Percentiles rank a stretch among this genome's conserved stretches.
Evolutionary conservation across 2,329 filamentous ascomycete species (phyloP).

Genomic region (Coniella lustricola): DNA sequence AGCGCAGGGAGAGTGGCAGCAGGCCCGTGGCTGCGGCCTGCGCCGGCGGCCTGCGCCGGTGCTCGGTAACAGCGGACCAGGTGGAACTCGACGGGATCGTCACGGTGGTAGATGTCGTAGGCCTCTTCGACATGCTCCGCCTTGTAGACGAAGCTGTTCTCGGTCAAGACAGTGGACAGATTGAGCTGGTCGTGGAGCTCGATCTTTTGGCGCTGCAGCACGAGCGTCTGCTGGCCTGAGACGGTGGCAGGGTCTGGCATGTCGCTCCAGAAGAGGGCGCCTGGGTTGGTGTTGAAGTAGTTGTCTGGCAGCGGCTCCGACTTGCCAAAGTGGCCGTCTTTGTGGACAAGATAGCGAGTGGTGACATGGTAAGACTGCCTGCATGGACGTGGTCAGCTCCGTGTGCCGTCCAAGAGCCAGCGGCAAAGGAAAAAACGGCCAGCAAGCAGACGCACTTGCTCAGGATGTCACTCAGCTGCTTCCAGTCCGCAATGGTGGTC

Average conservation of each 20-base stretch:
- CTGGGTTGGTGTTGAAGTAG: slow-evolving; percentile 36
- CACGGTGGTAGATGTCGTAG: slow-evolving; percentile 42
- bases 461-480: slow-evolving; percentile 47
- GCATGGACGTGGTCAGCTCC: background rate
- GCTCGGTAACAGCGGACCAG: slow-evolving; percentile 41
- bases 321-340: slow-evolving; percentile 39
- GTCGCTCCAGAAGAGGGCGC: slow-evolving; percentile 51
- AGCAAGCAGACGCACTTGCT: slow-evolving; percentile 20
- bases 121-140: slow-evolving; percentile 47
- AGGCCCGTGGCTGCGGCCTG: slow-evolving; percentile 21
- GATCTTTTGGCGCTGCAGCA: slow-evolving; percentile 48
- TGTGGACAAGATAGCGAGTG: slow-evolving; percentile 45
- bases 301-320: slow-evolving; percentile 3
- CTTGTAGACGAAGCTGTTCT: slow-evolving; percentile 47
- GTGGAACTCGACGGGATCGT: slow-evolving; percentile 42
- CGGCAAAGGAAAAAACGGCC: no score
- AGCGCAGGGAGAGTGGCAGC: slow-evolving; percentile 38
- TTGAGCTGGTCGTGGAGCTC: slow-evolving; percentile 48
- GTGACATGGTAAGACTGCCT: slow-evolving; percentile 52
- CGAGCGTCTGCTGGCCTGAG: slow-evolving; percentile 30
- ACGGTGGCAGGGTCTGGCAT: slow-evolving; percentile 47
- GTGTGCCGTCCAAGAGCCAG: background rate
- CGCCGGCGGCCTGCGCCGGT: slow-evolving; percentile 19
- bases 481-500: slow-evolving; percentile 32
- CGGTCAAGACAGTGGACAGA: slow-evolving; percentile 39